A percentile compares a stretch with the other conserved stretches of the same genome.
These are phyloP conservation scores for Boeremia lycopersici DNA, from an alignment of 2,329 filamentous ascomycete genomes.

Conservation along the genomic window DNA sequence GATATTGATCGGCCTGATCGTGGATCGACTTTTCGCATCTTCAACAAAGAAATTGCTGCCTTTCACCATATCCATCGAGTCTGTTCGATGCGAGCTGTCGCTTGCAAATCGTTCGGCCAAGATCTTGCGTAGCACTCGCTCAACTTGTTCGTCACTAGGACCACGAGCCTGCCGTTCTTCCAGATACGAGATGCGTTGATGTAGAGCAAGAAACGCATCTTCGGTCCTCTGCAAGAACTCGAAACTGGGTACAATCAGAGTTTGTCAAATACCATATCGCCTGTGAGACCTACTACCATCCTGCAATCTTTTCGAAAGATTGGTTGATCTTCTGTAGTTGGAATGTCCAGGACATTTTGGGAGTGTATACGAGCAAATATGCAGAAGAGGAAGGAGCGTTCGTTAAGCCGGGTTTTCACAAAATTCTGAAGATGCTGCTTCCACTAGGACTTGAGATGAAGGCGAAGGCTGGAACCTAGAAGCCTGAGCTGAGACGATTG, in stretches of 20 bases:
- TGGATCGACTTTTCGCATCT: slow-evolving; percentile 9
- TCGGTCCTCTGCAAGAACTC: slow-evolving; percentile 44
- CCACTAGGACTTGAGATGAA: background rate
- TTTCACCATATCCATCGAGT: slow-evolving; percentile 12
- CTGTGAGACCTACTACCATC: slow-evolving; percentile 36
- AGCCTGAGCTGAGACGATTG: slow-evolving; percentile 18
- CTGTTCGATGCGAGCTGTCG: slow-evolving; percentile 11
- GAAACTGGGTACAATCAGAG: slow-evolving; percentile 22
- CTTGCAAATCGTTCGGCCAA: slow-evolving; percentile 39
- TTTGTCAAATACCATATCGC: background rate
- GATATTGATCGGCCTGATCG: slow-evolving; percentile 26
- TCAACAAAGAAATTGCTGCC: slow-evolving; percentile 28
- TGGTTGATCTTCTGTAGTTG: slow-evolving; percentile 41
- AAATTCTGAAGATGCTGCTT: background rate
- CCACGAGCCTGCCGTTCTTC: slow-evolving; percentile 37
- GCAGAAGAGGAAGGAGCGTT: background rate
- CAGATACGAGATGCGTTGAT: slow-evolving; percentile 34
- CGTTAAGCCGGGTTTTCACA: background rate
- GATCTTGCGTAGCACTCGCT: slow-evolving; percentile 45
- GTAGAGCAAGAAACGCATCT: slow-evolving; percentile 33
- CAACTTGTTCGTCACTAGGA: slow-evolving; percentile 43
- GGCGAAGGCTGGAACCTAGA: background rate
- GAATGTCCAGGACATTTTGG: slow-evolving; percentile 39
- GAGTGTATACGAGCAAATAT: background rate
- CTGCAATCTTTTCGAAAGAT: slow-evolving; percentile 40